Evolutionary conservation across 2,329 filamentous ascomycete genomes (phyloP).

Genomic region (Leptodontidium sp.): DNA sequence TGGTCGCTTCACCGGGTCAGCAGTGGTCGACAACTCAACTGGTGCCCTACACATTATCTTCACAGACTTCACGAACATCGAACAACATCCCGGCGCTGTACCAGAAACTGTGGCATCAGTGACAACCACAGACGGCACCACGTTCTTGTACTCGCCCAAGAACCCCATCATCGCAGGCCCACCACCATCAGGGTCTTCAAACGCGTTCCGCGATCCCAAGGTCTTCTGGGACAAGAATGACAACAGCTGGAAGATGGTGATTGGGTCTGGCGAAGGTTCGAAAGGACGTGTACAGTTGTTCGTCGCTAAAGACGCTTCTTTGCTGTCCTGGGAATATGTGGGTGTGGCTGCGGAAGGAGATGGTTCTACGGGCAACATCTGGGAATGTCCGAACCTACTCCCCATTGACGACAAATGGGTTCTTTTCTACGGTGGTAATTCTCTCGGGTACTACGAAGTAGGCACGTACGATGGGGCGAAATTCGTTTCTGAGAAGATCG

Average conservation of each 20-base stretch:
- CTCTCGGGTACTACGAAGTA: conserved; percentile 60
- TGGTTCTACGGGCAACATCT: conserved; percentile 52
- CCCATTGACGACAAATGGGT: conserved; percentile 48
- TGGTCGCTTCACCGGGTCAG: conserved; percentile 60
- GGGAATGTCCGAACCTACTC: conserved; percentile 60
- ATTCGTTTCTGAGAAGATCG: conserved; percentile 50
- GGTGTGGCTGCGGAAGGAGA: conserved; percentile 48
- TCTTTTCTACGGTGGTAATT: conserved; percentile 60
- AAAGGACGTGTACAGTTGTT: conserved; percentile 66
- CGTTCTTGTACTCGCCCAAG: conserved; percentile 61
- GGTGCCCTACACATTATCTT: conserved; percentile 68
- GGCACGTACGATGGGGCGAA: conserved; percentile 69
- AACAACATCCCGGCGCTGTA: conserved; percentile 41
- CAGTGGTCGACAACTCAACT: conserved; percentile 66
- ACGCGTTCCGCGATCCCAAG: conserved; percentile 70
- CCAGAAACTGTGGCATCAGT: conserved; percentile 65
- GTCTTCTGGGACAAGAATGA: conserved; percentile 61
- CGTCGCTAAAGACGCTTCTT: conserved; percentile 57
- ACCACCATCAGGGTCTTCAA: conserved; percentile 45
- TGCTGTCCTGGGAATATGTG: conserved; percentile 65
- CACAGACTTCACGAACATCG: conserved; percentile 49
- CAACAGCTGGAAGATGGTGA: conserved; percentile 63
- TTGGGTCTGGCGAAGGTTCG: conserved; percentile 56
- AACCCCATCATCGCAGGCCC: conserved; percentile 67
- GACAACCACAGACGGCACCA: conserved; percentile 65